These are phyloP conservation scores for Tolypocladium endophyticum DNA, from an alignment of 2,329 filamentous ascomycete genomes.

Conservation along the genomic window DNA sequence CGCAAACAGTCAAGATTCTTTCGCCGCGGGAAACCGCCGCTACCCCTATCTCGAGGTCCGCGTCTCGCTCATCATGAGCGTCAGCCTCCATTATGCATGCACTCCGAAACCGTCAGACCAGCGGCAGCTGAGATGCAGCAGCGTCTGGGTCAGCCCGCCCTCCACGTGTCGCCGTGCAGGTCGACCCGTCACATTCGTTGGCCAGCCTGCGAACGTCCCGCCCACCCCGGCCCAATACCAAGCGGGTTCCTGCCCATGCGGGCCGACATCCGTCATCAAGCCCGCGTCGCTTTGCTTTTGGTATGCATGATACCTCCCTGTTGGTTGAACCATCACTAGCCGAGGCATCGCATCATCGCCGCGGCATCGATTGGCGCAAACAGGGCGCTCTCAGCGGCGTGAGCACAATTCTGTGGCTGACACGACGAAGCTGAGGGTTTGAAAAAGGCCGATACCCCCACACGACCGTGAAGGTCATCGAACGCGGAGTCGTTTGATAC, in stretches of 20 bases:
- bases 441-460: neutral
- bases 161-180: neutral
- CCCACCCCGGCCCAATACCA: neutral
- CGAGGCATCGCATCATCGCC: neutral
- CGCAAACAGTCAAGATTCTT: neutral
- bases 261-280: neutral
- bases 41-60: neutral
- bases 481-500: neutral
- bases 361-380: neutral
- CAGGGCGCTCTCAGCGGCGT: neutral
- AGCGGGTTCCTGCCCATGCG: neutral
- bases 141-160: neutral
- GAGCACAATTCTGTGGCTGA: neutral
- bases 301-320: neutral
- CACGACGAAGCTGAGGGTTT: neutral
- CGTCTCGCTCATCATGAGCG: neutral
- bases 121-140: neutral
- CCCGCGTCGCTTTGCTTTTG: neutral
- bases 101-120: neutral
- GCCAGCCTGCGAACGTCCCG: neutral
- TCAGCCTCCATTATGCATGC: neutral
- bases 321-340: neutral
- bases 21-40: neutral
- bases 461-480: neutral
- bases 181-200: neutral